These are phyloP conservation scores for Nakazawaea laoshanensis DNA, from an alignment of 805 yeast genomes.

Conservation along the genomic window DNA sequence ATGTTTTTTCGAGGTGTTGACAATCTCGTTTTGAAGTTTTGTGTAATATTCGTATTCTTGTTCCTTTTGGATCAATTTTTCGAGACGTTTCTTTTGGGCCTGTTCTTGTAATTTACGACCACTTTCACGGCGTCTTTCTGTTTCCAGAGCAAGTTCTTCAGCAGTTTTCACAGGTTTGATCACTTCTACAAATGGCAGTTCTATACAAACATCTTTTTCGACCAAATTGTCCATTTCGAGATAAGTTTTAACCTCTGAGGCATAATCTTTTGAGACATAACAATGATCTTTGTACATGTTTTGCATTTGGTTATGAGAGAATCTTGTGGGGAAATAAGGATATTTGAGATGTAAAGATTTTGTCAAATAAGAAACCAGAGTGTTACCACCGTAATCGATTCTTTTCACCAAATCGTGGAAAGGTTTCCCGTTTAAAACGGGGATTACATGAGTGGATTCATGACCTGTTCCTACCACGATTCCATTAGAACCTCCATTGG, in stretches of 20 bases:
- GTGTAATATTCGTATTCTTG: conserved; percentile 70
- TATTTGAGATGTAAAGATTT: conserved; percentile 69
- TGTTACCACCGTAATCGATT: conserved; percentile 88
- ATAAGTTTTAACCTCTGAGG: conserved; percentile 46
- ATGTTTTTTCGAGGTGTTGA: conserved; percentile 41
- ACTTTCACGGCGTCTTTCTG: conserved; percentile 74
- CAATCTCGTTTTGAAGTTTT: conserved; percentile 44
- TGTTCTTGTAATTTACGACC: conserved; percentile 89
- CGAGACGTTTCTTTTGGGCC: conserved; percentile 77
- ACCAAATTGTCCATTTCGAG: conserved; percentile 60
- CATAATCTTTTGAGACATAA: conserved; percentile 65
- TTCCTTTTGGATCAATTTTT: conserved; percentile 72
- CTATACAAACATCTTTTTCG: conserved; percentile 64
- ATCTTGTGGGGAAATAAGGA: conserved; percentile 81
- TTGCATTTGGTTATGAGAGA: conserved; percentile 56
- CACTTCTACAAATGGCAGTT: conserved; percentile 69
- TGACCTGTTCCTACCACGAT: conserved; percentile 79
- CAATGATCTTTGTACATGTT: conserved; percentile 68
- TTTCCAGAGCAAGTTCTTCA: conserved; percentile 70
- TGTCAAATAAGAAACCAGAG: conserved; percentile 54
- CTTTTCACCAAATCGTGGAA: conserved; percentile 62
- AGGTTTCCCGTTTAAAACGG: conserved; percentile 68
- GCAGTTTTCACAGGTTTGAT: conserved; percentile 67
- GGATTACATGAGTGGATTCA: conserved; percentile 76
- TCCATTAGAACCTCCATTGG: conserved; percentile 53